A percentile compares a stretch with the other conserved stretches of the same genome.
Evolutionary conservation across 2,329 filamentous ascomycete genomes (phyloP).

Genomic region (Biscogniauxia marginata): DNA sequence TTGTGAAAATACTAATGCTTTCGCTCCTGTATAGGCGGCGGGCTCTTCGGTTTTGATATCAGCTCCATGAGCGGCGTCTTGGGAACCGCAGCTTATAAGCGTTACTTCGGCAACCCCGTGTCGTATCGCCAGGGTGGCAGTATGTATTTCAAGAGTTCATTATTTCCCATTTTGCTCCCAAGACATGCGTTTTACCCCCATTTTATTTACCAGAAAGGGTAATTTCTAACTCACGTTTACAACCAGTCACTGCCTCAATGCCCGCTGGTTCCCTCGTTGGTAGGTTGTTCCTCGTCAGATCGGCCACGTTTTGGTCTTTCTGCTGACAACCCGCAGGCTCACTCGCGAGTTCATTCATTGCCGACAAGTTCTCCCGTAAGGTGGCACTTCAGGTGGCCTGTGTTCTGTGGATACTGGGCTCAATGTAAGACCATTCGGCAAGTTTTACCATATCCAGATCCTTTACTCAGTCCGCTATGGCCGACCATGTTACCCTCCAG

Average conservation of each 20-base stretch:
- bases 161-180: no score
- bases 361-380: slow-evolving; percentile 50
- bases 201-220: no score
- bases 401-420: slow-evolving; percentile 50
- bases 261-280: slow-evolving; percentile 68
- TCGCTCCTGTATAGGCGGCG: slow-evolving; percentile 52
- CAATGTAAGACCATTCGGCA: slow-evolving; percentile 28
- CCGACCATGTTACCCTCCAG: background rate
- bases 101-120: slow-evolving; percentile 65
- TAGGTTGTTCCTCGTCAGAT: slow-evolving; percentile 62
- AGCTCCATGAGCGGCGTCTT: slow-evolving; percentile 70
- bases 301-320: no score
- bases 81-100: slow-evolving; percentile 66
- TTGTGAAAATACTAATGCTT: background rate
- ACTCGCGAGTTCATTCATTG: slow-evolving; percentile 48
- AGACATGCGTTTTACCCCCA: no score
- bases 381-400: slow-evolving; percentile 49
- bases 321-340: slow-evolving; percentile 33
- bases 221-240: no score
- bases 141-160: no score
- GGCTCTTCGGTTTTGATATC: slow-evolving; percentile 77
- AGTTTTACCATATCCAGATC: background rate
- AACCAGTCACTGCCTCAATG: slow-evolving; percentile 74
- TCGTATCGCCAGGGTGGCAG: slow-evolving; percentile 64
- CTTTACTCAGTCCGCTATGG: background rate